These are phyloP conservation scores for Prunus mira DNA, from an alignment of 306 rosid genomes.

Conservation along the genomic window DNA sequence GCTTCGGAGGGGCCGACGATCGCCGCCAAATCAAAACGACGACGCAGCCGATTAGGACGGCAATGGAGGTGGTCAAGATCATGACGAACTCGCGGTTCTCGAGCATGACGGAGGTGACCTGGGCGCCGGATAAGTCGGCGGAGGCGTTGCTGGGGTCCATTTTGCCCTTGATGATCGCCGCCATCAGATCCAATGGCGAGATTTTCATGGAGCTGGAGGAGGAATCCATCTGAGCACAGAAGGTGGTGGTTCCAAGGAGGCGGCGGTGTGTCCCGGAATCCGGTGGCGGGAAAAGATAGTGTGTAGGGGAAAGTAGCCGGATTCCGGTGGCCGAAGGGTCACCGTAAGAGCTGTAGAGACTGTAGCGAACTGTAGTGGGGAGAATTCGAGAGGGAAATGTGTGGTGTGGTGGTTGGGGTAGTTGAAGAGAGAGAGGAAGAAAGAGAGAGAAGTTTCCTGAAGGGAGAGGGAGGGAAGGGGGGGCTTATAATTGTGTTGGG, in stretches of 20 bases:
- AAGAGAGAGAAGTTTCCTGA: conserved; percentile 12
- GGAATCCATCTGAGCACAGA: conserved; percentile 40
- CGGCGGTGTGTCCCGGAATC: conserved; percentile 5
- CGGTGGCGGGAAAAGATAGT: not conserved
- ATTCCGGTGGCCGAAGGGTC: conserved; percentile 14
- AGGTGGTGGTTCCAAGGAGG: not conserved
- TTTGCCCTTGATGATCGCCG: conserved; percentile 73
- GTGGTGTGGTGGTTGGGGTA: conserved; percentile 12
- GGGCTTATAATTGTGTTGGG: not conserved
- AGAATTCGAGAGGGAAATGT: not conserved
- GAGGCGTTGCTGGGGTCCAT: conserved; percentile 63
- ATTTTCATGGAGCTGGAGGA: conserved; percentile 64
- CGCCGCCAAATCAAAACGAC: conserved; percentile 80
- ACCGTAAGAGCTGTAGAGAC: not conserved
- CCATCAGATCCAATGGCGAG: conserved; percentile 85
- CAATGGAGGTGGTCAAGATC: conserved; percentile 79
- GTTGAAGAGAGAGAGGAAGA: conserved; percentile 8
- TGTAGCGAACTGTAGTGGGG: conserved; percentile 21
- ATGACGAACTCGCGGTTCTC: conserved; percentile 65
- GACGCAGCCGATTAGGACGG: conserved; percentile 79
- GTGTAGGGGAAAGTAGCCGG: conserved; percentile 7
- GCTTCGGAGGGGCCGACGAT: conserved; percentile 39
- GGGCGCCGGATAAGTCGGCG: conserved; percentile 32
- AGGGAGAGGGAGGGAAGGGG: conserved; percentile 8
- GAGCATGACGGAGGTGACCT: conserved; percentile 46